phyloP scores from a whole-genome alignment of 371 early-diverging fungal genomes.

The Batkoa obscura region DNA sequence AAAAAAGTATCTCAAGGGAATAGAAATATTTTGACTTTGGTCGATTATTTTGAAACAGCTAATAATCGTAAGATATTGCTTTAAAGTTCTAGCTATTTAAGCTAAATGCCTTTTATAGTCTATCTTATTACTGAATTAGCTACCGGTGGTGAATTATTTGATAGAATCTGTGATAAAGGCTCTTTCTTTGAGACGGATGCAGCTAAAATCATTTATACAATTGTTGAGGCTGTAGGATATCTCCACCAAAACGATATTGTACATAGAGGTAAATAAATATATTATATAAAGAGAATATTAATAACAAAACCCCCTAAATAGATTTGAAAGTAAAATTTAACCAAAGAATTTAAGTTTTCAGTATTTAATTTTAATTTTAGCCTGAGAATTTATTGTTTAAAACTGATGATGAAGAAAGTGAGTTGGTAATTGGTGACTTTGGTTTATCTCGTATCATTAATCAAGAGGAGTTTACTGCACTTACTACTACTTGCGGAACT shows the following conservation, averaged over 20 bases:
- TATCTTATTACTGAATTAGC: constrained; percentile 83
- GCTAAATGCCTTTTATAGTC: constrained; percentile 17
- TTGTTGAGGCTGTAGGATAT: constrained; percentile 58
- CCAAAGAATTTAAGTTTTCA: not conserved
- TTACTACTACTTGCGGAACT: constrained; percentile 71
- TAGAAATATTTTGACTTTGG: constrained; percentile 64
- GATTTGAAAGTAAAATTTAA: constrained; percentile 22
- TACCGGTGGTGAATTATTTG: constrained; percentile 78
- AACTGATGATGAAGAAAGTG: constrained; percentile 41
- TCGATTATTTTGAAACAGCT: constrained; percentile 82
- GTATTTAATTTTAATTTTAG: constrained; percentile 17
- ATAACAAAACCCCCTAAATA: constrained; percentile 6
- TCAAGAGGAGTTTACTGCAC: constrained; percentile 42
- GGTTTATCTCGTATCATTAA: constrained; percentile 69
- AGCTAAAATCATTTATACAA: constrained; percentile 54
- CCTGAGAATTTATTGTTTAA: constrained; percentile 77
- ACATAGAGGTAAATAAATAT: constrained; percentile 44
- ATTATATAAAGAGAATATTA: too few species aligned
- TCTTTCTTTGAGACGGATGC: constrained; percentile 72
- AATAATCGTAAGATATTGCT: constrained; percentile 45
- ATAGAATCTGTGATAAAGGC: constrained; percentile 60
- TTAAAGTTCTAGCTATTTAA: constrained; percentile 7
- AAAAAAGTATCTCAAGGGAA: constrained; percentile 70
- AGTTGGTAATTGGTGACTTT: constrained; percentile 73
- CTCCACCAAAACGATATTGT: constrained; percentile 72